A percentile compares a stretch with the other conserved stretches of the same genome.
phyloP scores from a whole-genome alignment of 1,284 basidiomycete species.

The Malassezia caprae region DNA sequence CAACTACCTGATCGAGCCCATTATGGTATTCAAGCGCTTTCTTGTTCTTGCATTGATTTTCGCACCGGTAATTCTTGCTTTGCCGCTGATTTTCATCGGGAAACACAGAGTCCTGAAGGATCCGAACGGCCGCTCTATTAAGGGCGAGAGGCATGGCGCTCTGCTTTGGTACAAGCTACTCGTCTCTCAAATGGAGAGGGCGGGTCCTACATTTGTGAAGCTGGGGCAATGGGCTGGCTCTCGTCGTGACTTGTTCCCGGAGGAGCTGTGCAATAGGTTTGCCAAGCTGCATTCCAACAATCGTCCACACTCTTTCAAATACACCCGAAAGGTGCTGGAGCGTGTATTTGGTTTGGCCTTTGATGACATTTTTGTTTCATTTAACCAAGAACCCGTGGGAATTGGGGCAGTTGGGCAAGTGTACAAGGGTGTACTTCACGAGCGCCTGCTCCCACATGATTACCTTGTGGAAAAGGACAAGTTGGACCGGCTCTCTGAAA shows the following conservation, averaged over 20 bases:
- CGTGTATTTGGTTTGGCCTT: constrained; percentile 63
- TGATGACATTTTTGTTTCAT: constrained; percentile 81
- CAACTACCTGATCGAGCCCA: constrained; percentile 65
- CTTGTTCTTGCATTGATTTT: constrained; percentile 74
- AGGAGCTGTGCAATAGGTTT: constrained; percentile 75
- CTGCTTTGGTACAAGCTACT: constrained; percentile 87
- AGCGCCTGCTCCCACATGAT: constrained; percentile 63
- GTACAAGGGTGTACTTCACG: constrained; percentile 70
- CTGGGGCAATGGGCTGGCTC: constrained; percentile 98
- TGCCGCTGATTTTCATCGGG: constrained; percentile 74
- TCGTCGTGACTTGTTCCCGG: constrained; percentile 83
- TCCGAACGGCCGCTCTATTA: constrained; percentile 18
- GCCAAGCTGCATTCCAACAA: constrained; percentile 81
- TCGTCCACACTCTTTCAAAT: constrained; percentile 66
- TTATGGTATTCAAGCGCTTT: constrained; percentile 74
- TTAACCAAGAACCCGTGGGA: constrained; percentile 77
- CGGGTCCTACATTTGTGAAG: constrained; percentile 97
- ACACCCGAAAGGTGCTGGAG: constrained; percentile 77
- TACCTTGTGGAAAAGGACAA: constrained; percentile 41
- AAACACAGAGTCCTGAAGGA: constrained; percentile 1
- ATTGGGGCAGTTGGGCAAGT: constrained; percentile 97
- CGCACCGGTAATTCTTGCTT: constrained; percentile 70
- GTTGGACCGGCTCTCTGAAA: constrained; percentile 21
- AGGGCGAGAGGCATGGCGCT: constrained; percentile 41
- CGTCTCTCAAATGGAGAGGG: constrained; percentile 79